Conservation (phyloP, 2,329 filamentous ascomycete species). For the Sarocladium brachiariae region DNA sequence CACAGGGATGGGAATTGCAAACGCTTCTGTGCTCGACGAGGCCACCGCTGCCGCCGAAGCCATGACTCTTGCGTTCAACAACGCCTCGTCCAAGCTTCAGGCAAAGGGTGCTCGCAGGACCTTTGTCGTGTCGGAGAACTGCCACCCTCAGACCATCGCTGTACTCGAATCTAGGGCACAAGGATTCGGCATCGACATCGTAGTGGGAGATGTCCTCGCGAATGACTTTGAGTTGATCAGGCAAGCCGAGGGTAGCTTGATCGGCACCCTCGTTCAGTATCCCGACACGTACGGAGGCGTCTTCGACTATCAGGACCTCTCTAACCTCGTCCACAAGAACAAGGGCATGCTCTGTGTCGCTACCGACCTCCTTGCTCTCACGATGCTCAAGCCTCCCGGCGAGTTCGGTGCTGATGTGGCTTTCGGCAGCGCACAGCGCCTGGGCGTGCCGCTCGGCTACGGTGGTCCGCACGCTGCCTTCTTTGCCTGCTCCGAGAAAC, state of each 20-base stretch:
- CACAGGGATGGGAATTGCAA: constrained; percentile 79
- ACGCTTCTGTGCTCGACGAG: constrained; percentile 87
- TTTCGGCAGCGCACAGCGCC: constrained; percentile 85
- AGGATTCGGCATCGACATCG: constrained; percentile 81
- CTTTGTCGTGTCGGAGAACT: constrained; percentile 74
- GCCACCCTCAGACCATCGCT: constrained; percentile 79
- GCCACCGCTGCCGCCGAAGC: constrained; percentile 89
- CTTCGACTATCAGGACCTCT: constrained; percentile 65
- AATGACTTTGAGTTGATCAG: constrained; percentile 57
- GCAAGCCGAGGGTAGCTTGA: constrained; percentile 69
- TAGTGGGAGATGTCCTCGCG: constrained; percentile 59
- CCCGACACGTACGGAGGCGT: constrained; percentile 82
- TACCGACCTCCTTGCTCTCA: constrained; percentile 83
- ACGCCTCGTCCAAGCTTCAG: constrained; percentile 60
- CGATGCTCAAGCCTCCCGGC: constrained; percentile 78
- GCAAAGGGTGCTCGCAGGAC: constrained; percentile 71
- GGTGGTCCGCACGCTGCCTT: constrained; percentile 96
- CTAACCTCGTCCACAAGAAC: constrained; percentile 68
- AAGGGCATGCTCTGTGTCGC: constrained; percentile 79
- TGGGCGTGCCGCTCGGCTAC: constrained; percentile 86
- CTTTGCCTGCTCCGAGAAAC: constrained; percentile 84
- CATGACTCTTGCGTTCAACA: constrained; percentile 86
- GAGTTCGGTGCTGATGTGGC: constrained; percentile 95
- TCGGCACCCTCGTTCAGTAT: constrained; percentile 92
- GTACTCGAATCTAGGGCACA: constrained; percentile 80